Evolutionary conservation across 805 yeast species (phyloP).

Genomic region (Ogataea siamensis): DNA sequence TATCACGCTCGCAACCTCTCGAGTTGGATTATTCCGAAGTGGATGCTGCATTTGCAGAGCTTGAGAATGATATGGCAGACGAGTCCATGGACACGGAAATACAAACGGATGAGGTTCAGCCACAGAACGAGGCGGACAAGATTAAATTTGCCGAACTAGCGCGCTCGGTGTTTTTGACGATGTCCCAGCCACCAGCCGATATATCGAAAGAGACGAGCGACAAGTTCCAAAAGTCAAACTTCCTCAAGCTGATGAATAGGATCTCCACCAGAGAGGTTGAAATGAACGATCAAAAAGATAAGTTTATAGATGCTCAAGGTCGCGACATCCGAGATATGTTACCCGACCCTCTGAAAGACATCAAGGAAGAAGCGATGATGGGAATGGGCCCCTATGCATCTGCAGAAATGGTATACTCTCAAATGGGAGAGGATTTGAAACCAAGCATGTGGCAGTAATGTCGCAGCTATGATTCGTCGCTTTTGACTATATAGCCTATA

Average conservation of each 20-base stretch:
- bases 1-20: too few species aligned
- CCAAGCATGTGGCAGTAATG: constrained; percentile 26
- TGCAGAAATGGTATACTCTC: constrained; percentile 23
- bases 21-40: constrained; percentile 15
- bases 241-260: constrained; percentile 41
- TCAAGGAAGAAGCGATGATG: constrained; percentile 23
- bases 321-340: constrained; percentile 35
- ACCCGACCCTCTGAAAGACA: constrained; percentile 30
- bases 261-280: constrained; percentile 41
- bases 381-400: constrained; percentile 24
- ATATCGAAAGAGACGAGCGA: constrained; percentile 31
- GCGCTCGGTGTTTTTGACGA: constrained; percentile 36
- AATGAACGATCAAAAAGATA: constrained; percentile 35
- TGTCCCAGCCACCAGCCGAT: constrained; percentile 33
- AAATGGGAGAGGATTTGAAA: constrained; percentile 19
- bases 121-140: constrained; percentile 31
- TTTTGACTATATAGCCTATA: too few species aligned
- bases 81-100: constrained; percentile 8
- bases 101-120: constrained; percentile 11
- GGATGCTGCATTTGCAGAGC: constrained; percentile 29
- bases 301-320: constrained; percentile 37
- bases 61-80: constrained; percentile 27
- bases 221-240: constrained; percentile 41
- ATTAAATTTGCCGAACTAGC: constrained; percentile 41
- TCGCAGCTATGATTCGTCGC: too few species aligned